Base-by-base conservation (phyloP, 371 early-diverging fungal species). In the Agmasoma carcini region DNA sequence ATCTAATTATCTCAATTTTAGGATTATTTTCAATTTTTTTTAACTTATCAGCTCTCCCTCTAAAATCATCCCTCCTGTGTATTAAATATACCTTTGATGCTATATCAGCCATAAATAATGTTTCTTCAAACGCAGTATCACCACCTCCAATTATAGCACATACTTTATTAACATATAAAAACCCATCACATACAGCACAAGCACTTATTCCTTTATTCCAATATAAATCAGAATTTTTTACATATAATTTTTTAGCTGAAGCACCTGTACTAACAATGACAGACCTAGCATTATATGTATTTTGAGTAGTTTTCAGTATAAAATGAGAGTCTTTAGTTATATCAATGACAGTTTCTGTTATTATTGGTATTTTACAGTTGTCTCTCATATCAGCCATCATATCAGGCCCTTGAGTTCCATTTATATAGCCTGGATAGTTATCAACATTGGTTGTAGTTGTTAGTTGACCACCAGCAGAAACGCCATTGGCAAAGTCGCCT, bases 181-280 rank as follows among this genome's bases (percentile, higher is more conserved):
- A 90, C 14, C 84, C 97, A 75, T 96, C 97, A 80, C 97, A 96
- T 31, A 92, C 92, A 39, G 97, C 97, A 74, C 97, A 96, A 17
- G 97, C 92, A 57, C 88, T 87, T 72, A 96, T 90, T 69, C 97
- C 97, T 25, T 81, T 79, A 70, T 86, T 84, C 90, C 90, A 90
- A 78, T 80, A 85, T 53, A 67, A 76, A 36, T 84, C 83, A 11
- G 74, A 64, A 6, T 72, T 72, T 39, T 65, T 65, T 0, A 62
- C 66, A 59, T 60, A 23, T 76, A 93, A 80, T 68, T 91, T 82
- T 77, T 83, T 89, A 51, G 97, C 97, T 31, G 90, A 87, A 29
- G 97, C 93, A 52, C 97, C 97, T 19, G 97, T 96, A 48, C 93
- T 90, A 47, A 94, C 79, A 55, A 93, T 84, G 55, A 96, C 79